Evolutionary conservation across 1,284 basidiomycete genomes (phyloP).

Genomic region (Microbotryum lychnidis-dioicae): DNA sequence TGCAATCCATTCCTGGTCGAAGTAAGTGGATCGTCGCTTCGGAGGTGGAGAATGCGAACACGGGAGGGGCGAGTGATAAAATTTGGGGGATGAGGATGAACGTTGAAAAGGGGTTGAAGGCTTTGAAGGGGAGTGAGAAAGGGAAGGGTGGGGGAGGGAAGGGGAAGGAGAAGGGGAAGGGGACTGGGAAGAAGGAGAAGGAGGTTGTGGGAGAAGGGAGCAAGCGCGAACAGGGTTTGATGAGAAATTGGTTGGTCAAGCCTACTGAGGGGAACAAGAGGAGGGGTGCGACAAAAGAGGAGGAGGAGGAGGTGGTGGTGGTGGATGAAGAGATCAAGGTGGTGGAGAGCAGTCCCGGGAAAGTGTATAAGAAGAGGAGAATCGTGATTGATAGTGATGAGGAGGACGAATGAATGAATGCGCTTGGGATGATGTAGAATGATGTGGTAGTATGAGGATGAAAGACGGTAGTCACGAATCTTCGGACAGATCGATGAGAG

Average conservation of each 20-base stretch:
- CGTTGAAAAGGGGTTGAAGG: not conserved
- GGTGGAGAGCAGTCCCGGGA: not conserved
- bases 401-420: slow-evolving; percentile 5
- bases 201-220: not conserved
- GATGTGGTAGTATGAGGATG: too few species aligned
- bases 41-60: slow-evolving; percentile 53
- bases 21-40: slow-evolving; percentile 50
- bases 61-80: slow-evolving; percentile 27
- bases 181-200: slow-evolving; percentile 7
- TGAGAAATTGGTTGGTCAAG: not conserved
- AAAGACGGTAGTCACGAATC: too few species aligned
- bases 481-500: too few species aligned
- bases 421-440: not conserved
- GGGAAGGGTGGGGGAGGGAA: not conserved
- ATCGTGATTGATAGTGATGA: slow-evolving; percentile 14
- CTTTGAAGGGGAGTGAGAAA: not conserved
- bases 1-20: slow-evolving; percentile 18
- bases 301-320: slow-evolving; percentile 3
- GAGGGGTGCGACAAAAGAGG: not conserved
- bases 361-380: slow-evolving; percentile 17
- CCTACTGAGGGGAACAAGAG: not conserved
- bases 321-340: slow-evolving; percentile 1
- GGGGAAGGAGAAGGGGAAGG: not conserved
- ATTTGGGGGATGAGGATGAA: slow-evolving; percentile 20
- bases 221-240: not conserved